These are phyloP conservation scores for Sequoiadendron giganteum DNA, from an alignment of 75 land plant genomes.

Conservation along the genomic window DNA sequence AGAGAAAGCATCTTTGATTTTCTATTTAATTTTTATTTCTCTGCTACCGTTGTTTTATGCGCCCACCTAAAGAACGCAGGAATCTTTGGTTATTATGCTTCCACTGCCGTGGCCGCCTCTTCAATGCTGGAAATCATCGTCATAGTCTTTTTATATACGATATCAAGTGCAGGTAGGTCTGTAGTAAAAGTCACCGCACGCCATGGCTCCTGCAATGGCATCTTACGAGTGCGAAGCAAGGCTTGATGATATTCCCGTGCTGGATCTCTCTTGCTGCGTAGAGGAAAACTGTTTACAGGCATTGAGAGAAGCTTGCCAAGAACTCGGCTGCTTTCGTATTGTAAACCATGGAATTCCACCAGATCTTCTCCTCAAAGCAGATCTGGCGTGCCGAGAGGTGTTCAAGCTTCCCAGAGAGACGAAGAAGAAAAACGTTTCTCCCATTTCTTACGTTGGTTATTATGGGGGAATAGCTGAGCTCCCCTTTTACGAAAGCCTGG, in stretches of 20 bases:
- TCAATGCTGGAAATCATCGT: no score
- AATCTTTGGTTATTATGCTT: no score
- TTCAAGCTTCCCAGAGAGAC: constrained; percentile 39
- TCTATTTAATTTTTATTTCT: no score
- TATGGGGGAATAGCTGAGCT: neutral
- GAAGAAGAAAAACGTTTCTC: constrained; percentile 23
- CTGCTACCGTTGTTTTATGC: no score
- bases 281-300: neutral
- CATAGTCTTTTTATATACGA: no score
- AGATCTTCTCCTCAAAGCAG: neutral
- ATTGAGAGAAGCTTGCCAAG: neutral
- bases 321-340: neutral
- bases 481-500: constrained; percentile 35
- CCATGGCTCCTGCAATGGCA: no score
- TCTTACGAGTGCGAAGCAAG: neutral
- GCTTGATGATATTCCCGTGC: neutral
- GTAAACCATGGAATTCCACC: neutral
- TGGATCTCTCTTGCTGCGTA: neutral
- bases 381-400: constrained; percentile 1
- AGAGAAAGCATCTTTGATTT: no score
- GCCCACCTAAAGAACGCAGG: no score
- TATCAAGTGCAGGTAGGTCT: no score
- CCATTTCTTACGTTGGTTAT: constrained; percentile 20
- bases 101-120: no score
- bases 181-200: no score